Evolutionary conservation across 331 rosid species (phyloP).

Genomic region (Malus hybrid): DNA sequence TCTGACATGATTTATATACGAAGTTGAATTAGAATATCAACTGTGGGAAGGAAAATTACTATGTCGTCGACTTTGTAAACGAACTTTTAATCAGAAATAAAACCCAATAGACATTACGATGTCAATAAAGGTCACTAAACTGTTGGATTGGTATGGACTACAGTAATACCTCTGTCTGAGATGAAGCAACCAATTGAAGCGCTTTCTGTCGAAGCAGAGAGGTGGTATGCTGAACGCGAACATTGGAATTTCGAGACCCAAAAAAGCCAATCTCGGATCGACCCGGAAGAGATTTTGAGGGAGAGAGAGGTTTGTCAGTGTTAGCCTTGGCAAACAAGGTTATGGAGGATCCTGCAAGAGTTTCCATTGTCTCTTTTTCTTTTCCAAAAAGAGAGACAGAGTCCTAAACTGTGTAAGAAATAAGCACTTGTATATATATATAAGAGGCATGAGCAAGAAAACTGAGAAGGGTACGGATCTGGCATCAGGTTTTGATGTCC

Average conservation of each 20-base stretch:
- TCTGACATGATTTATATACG: not conserved
- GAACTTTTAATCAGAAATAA: too few relatives aligned
- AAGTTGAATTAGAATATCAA: not conserved
- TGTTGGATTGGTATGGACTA: not conserved
- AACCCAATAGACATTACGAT: too few relatives aligned
- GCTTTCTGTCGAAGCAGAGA: not conserved
- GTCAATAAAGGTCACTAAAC: too few relatives aligned
- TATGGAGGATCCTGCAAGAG: not conserved
- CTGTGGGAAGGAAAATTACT: too few relatives aligned
- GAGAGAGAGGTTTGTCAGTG: not conserved
- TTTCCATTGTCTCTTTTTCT: constrained; percentile 5
- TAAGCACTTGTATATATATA: not conserved
- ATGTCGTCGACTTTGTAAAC: too few relatives aligned
- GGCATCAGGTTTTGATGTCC: not conserved
- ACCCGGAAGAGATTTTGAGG: not conserved
- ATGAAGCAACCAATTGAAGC: not conserved
- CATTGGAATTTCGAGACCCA: not conserved
- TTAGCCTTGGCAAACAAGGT: not conserved
- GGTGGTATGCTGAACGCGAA: not conserved
- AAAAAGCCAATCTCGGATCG: not conserved
- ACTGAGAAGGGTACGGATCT: constrained; percentile 14
- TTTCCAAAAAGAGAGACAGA: not conserved
- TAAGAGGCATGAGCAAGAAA: not conserved
- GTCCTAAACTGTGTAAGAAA: not conserved
- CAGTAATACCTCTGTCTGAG: not conserved